These are phyloP conservation scores for Solidago caesia DNA, from an alignment of 129 eudicot species.

Conservation along the genomic window DNA sequence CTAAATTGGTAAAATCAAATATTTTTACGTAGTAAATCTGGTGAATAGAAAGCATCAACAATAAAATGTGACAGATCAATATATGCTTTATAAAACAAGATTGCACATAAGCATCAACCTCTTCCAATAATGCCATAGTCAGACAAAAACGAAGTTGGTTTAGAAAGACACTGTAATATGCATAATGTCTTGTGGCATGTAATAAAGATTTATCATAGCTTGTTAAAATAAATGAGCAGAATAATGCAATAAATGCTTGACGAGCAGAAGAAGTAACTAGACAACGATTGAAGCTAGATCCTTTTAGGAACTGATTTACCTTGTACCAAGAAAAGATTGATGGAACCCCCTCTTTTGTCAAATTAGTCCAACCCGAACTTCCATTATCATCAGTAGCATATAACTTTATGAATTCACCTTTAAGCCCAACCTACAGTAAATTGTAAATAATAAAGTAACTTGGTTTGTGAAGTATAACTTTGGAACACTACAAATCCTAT, in stretches of 20 bases:
- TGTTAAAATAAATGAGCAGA: neutral
- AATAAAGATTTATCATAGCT: neutral
- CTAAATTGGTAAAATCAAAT: neutral
- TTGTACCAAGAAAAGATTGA: slow-evolving; percentile 87
- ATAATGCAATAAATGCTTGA: neutral
- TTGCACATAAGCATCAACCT: no score
- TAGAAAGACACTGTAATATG: no score
- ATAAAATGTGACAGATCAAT: no score
- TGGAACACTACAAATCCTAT: neutral
- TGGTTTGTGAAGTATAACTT: slow-evolving; percentile 19
- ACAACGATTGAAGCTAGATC: neutral
- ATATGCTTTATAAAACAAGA: no score
- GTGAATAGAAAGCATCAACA: no score
- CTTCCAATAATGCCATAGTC: no score
- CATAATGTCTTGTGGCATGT: neutral
- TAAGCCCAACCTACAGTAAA: slow-evolving; percentile 68
- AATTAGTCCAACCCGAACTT: slow-evolving; percentile 54
- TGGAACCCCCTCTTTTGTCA: slow-evolving; percentile 47
- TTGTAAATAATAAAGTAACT: neutral
- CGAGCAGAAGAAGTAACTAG: neutral
- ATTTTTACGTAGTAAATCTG: no score
- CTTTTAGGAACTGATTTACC: slow-evolving; percentile 38
- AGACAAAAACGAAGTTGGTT: no score
- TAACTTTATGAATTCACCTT: slow-evolving; percentile 63
- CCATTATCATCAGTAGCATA: slow-evolving; percentile 39